These are phyloP conservation scores for Passiflora organensis DNA, from an alignment of 345 rosid species.

Conservation along the genomic window DNA sequence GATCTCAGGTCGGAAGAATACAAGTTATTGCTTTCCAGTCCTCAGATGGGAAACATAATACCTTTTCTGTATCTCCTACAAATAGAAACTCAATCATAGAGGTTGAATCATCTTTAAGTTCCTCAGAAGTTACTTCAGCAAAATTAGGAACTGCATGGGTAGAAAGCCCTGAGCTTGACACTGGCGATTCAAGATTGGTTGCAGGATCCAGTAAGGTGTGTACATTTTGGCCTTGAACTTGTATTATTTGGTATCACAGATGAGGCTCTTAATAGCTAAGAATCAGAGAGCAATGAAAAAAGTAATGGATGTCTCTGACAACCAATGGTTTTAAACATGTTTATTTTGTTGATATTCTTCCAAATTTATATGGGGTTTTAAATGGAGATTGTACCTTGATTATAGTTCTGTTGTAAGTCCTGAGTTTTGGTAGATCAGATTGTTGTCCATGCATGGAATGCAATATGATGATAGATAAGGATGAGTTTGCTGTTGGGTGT, in stretches of 20 bases:
- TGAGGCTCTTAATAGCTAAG: too few species aligned
- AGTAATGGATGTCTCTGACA: too few species aligned
- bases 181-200: constrained; percentile 52
- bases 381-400: too few species aligned
- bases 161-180: constrained; percentile 56
- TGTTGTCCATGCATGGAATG: too few species aligned
- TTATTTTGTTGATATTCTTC: too few species aligned
- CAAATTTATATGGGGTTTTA: too few species aligned
- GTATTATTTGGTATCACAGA: not conserved
- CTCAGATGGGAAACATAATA: constrained; percentile 70
- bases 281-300: too few species aligned
- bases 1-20: constrained; percentile 82
- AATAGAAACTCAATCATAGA: constrained; percentile 56
- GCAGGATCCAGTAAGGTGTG: constrained; percentile 50
- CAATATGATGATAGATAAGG: too few species aligned
- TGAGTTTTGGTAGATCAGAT: too few species aligned
- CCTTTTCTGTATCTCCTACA: constrained; percentile 42
- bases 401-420: too few species aligned
- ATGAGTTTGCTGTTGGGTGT: too few species aligned
- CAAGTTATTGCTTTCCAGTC: constrained; percentile 98
- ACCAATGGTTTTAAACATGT: too few species aligned
- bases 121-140: constrained; percentile 40
- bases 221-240: constrained; percentile 1
- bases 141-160: constrained; percentile 44
- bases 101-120: constrained; percentile 73